Evolutionary conservation across 2,329 filamentous ascomycete species (phyloP), one percentile per base, ranked within the genome.

Genomic region (Aspergillus melleus): DNA sequence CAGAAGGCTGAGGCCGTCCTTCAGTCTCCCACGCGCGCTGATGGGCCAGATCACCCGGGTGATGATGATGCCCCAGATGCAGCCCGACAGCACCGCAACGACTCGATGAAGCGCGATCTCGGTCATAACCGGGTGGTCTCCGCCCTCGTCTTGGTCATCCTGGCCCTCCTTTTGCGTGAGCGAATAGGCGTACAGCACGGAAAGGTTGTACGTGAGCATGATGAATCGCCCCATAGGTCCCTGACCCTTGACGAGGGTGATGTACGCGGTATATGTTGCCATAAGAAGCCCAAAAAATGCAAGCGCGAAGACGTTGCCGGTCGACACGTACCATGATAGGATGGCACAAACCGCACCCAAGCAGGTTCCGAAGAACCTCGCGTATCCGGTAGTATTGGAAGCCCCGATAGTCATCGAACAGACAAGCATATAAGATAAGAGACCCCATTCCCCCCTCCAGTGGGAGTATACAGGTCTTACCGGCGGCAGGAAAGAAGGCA

Each of bases 391-490:
- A 1, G 94, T 96, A 74, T 98, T 99, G 24, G 92, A 91, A 8
- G 95, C 92, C 29, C 95, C 95, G 22, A 97, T 94, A 0, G 94
- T 99, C 92, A 97, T 98, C 42, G 91, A 92, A 72, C 93, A 96
- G 24, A 99, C 95, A 71, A 98, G 88, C 94, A 98, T 98, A 80
- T 96, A 98, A 0, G 92, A 96, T 57, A 99, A 76, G 2, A 99
- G 82, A 22, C 95, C 95, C 95, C 95, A 99, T 81, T 99, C 95
- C 30, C 94, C 94, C 73, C 94, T 84, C 92, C 93, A 98, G 69
- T 89, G 89, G 55, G 87, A 84, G 73, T 97, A 99, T 20, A 90
- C 83, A 0, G 90, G 90, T 55, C 92, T 83, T 2, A 92, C 96
- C 9, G 84, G 79, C 0, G 88, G 85, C 36, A 97, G 84, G 70